These are phyloP conservation scores for Sphagnum tenellum DNA, from an alignment of 225 moss, liverwort and hornwort genomes.

Conservation along the genomic window DNA sequence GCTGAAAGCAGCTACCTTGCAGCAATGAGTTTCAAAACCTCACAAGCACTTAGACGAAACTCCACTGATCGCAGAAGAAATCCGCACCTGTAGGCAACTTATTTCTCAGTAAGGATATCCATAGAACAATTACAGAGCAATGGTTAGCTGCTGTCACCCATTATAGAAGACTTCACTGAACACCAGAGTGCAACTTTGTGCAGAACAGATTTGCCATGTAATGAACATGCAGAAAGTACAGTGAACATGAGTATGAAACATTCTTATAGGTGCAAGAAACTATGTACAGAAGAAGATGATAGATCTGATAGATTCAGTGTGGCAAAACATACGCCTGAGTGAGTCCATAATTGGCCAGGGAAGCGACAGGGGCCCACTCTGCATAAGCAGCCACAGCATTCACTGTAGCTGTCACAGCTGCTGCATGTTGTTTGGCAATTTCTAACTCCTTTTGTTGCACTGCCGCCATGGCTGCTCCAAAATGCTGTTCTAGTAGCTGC, in stretches of 20 bases:
- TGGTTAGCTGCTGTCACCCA: too few species aligned
- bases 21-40: constrained; percentile 79
- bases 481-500: constrained; percentile 78
- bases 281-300: too few species aligned
- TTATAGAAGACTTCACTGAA: too few species aligned
- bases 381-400: constrained; percentile 77
- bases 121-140: too few species aligned
- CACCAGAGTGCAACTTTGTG: too few species aligned
- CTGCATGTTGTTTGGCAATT: constrained; percentile 59
- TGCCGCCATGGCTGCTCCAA: constrained; percentile 54
- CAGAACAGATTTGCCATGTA: too few species aligned
- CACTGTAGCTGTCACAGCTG: constrained; percentile 78
- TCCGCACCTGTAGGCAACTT: constrained; percentile 32
- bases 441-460: constrained; percentile 64
- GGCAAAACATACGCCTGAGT: constrained; percentile 68
- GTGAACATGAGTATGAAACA: too few species aligned
- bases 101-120: too few species aligned
- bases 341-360: constrained; percentile 65
- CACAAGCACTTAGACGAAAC: constrained; percentile 76
- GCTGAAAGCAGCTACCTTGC: constrained; percentile 35
- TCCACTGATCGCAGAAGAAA: constrained; percentile 64
- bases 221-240: too few species aligned
- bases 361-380: constrained; percentile 92
- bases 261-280: too few species aligned
- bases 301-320: too few species aligned